Evolutionary conservation across 2,329 filamentous ascomycete species (phyloP).

Genomic region (Apiospora koreana): DNA sequence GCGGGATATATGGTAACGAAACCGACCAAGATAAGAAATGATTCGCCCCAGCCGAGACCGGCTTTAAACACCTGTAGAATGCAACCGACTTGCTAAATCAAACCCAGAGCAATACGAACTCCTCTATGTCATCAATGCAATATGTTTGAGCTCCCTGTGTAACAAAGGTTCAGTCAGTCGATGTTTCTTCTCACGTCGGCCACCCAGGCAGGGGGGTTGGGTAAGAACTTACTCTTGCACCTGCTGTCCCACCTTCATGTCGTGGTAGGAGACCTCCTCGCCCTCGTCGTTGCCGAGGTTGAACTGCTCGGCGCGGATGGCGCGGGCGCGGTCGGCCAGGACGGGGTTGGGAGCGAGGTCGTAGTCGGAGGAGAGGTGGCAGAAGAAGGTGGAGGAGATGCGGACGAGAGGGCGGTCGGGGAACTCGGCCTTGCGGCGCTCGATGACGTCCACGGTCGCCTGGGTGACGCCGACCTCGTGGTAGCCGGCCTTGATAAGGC

Average conservation of each 20-base stretch:
- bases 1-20: neutral
- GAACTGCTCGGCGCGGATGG: conserved; percentile 48
- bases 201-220: too few relatives aligned
- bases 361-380: conserved; percentile 59
- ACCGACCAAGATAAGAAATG: neutral
- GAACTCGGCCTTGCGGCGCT: conserved; percentile 39
- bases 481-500: conserved; percentile 61
- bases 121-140: conserved; percentile 10
- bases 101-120: neutral
- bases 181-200: neutral
- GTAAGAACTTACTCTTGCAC: conserved; percentile 51
- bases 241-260: conserved; percentile 61
- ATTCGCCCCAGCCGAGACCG: neutral
- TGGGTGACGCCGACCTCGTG: conserved; percentile 63
- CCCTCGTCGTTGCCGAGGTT: conserved; percentile 56
- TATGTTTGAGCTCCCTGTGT: conserved; percentile 11
- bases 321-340: conserved; percentile 45
- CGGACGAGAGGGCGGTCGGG: conserved; percentile 54
- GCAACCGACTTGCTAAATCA: conserved; percentile 4
- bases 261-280: conserved; percentile 45
- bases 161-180: neutral
- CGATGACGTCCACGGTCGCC: conserved; percentile 49
- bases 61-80: conserved; percentile 1
- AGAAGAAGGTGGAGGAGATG: conserved; percentile 64
- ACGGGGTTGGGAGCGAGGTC: conserved; percentile 53